Percentiles rank a stretch among this genome's conserved stretches.
phyloP scores from a whole-genome alignment of 2,329 filamentous ascomycete genomes.

The Fusarium solani-melongenae region DNA sequence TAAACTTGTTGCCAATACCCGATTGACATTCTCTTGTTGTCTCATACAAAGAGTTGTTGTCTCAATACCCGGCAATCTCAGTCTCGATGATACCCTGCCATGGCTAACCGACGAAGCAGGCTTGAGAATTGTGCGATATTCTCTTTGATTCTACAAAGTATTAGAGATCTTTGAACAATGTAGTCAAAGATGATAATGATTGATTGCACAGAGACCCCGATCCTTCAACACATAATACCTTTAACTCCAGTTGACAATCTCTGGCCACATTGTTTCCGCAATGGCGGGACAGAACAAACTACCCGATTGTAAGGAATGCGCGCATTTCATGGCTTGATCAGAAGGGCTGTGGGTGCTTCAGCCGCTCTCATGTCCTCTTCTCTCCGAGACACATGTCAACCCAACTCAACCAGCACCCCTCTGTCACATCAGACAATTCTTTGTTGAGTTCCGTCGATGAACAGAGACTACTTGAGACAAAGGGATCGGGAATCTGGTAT shows the following conservation, averaged over 20 bases:
- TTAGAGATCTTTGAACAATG: background rate
- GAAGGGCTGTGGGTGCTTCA: background rate
- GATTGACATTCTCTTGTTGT: background rate
- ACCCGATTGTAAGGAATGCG: background rate
- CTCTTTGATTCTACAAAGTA: background rate
- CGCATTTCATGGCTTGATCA: background rate
- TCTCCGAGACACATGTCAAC: background rate
- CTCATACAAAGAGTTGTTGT: background rate
- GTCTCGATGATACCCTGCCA: background rate
- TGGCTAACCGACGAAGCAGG: background rate
- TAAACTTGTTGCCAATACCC: background rate
- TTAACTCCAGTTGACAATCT: background rate
- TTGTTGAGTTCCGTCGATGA: background rate
- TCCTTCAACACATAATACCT: background rate
- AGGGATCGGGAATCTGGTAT: background rate
- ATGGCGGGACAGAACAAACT: background rate
- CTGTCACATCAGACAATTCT: background rate
- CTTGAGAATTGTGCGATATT: background rate
- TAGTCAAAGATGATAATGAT: background rate
- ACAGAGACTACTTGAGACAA: background rate
- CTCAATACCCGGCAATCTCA: background rate
- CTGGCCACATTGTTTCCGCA: background rate
- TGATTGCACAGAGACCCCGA: background rate
- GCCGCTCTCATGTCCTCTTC: background rate
- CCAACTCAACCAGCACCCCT: background rate